Evolutionary conservation across 306 rosid genomes (phyloP), one percentile per base, ranked within the genome.

Genomic region (Malus orientalis): DNA sequence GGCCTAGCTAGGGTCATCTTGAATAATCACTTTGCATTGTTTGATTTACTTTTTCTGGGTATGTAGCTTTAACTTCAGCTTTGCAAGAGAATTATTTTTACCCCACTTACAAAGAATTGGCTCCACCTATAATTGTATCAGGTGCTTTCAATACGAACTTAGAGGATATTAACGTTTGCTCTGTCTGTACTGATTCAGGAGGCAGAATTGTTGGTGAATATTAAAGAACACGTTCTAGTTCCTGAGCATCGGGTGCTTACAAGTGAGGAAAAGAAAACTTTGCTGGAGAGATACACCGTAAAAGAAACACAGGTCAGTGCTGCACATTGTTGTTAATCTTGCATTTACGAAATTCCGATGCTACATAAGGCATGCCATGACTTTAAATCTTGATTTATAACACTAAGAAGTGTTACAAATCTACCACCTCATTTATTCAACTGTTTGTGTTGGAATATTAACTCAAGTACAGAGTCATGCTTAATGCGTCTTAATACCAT

Each of bases 221-320:
- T 95, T 7, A 92, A 84, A 69, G 88, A 80, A 29, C 96, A 92
- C 32, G 91, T 76, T 57, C 91, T 88, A 71, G 93, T 92, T 45
- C 98, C 97, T 1, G 85, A 86, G 84, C 98, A 94, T 81, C 90
- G 80, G 79, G 73, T 90, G 15, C 92, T 94, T 63, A 74, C 87
- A 11, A 88, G 59, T 1, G 69, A 77, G 29, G 96, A 92, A 79
- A 92, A 94, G 83, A 94, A 89, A 80, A 89, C 97, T 18, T 75
- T 94, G 84, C 84, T 94, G 47, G 91, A 92, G 88, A 85, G 87
- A 75, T 94, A 94, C 49, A 94, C 96, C 0, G 95, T 90, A n/a
- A 92, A 92, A 74, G 98, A 92, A 77, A 88, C 89, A 32, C 96
- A 94, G 96, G 98, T 89, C 23, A 69, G 87, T 80, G 53, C 47